Evolutionary conservation across 805 yeast species (phyloP).

Genomic region (Yamadazyma ubonensis): DNA sequence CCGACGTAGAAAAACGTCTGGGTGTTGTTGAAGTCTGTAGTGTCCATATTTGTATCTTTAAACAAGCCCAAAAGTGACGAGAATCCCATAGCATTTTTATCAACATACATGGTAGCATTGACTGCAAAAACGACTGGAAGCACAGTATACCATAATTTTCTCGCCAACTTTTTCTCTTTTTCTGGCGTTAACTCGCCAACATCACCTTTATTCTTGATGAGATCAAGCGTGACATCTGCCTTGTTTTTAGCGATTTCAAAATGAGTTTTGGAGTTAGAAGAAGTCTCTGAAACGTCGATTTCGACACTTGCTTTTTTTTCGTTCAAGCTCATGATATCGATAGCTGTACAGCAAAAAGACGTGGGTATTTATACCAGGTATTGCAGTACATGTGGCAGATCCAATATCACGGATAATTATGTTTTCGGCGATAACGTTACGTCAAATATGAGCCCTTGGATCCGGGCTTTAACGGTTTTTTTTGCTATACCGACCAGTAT

Average conservation of each 20-base stretch:
- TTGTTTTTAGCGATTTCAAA: conserved; percentile 5
- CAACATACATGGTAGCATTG: conserved; percentile 45
- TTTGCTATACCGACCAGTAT: no score
- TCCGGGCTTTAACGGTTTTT: conserved; percentile 3
- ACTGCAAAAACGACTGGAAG: conserved; percentile 25
- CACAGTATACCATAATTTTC: conserved; percentile 18
- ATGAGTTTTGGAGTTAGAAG: neutral
- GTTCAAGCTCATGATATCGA: neutral
- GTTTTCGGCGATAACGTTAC: neutral
- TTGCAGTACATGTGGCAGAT: no score
- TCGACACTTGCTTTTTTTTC: neutral
- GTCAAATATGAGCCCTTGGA: neutral
- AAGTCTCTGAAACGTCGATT: neutral
- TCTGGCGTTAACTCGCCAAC: conserved; percentile 12
- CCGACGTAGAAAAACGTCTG: conserved; percentile 57
- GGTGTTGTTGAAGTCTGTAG: conserved; percentile 45
- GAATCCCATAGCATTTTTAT: conserved; percentile 51
- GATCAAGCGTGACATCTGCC: conserved; percentile 12
- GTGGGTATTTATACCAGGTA: no score
- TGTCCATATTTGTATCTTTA: conserved; percentile 45
- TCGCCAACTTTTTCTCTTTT: conserved; percentile 13
- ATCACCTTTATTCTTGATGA: conserved; percentile 7
- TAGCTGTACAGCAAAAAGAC: no score
- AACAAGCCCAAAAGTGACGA: conserved; percentile 48
- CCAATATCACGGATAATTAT: no score